Evolutionary conservation across 2,329 filamentous ascomycete species (phyloP), one percentile per base, ranked within the genome.

Genomic region (Curvularia verruculosa): DNA sequence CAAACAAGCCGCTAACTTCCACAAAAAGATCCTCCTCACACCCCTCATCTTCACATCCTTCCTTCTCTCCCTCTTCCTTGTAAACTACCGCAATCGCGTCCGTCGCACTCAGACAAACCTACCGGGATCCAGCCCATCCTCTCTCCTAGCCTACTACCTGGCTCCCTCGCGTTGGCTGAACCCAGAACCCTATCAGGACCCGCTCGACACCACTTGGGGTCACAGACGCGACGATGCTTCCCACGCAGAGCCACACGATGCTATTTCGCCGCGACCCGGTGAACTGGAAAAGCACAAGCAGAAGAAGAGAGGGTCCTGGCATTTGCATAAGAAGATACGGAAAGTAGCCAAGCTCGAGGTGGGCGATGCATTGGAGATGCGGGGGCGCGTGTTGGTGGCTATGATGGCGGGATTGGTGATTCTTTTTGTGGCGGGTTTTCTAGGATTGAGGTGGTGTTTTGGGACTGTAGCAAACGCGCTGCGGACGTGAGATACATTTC

Each of bases 21-120:
- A 5, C 34, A 36, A 31, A 54, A 49, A 77, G 77, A 66, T 79
- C 57, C 59, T 90, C 64, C 80, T 88, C 75, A 88, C 86, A 0
- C 87, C 88, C 7, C 64, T 90, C 59, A 81, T 86, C 61, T 84
- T 89, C 71, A 78, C 85, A 49, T 83, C 85, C 21, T 89, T 90
- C 75, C 72, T 91, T 40, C 44, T 89, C 61, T 89, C 87, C 1
- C 83, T 90, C 44, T 81, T 83, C 69, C 74, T 89, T 49, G 82
- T 90, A 41, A 87, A 90, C 76, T 77, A 82, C 49, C 80, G 80
- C 56, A 85, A 81, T 76, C 85, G 66, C 68, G 80, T 67, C 69
- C 80, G 73, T 80, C 86, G 74, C 75, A 78, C 66, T 60, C 73
- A 65, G 36, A 63, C 70, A 5, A 58, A 64, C 45, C 56, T 73